Evolutionary conservation across 345 rosid genomes (phyloP).

Genomic region (Stellera chamaejasme): DNA sequence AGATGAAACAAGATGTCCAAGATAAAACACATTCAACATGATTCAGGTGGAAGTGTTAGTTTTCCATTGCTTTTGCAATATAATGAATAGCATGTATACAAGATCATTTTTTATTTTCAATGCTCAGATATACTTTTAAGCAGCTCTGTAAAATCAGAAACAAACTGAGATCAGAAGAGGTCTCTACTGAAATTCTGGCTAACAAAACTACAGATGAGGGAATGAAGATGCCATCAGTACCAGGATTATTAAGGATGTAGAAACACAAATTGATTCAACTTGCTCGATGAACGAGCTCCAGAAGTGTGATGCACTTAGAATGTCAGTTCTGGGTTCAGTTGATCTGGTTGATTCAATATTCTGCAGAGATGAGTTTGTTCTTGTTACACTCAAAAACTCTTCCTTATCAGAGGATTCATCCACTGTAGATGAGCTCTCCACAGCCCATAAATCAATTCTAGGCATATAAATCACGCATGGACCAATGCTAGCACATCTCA

Average conservation of each 20-base stretch:
- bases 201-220: neutral
- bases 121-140: no score
- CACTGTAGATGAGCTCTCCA: slow-evolving; percentile 31
- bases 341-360: slow-evolving; percentile 22
- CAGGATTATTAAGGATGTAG: slow-evolving; percentile 81
- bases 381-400: slow-evolving; percentile 17
- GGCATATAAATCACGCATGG: slow-evolving; percentile 80
- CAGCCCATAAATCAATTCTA: slow-evolving; percentile 92
- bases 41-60: no score
- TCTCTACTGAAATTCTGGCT: no score
- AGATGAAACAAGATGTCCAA: no score
- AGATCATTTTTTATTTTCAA: no score
- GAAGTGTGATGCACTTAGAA: slow-evolving; percentile 42
- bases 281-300: slow-evolving; percentile 91
- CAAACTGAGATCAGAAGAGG: no score
- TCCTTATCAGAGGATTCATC: slow-evolving; percentile 17
- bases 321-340: slow-evolving; percentile 15
- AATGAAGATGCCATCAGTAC: slow-evolving; percentile 25
- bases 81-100: no score
- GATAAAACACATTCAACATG: no score
- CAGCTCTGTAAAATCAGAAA: no score
- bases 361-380: slow-evolving; percentile 19
- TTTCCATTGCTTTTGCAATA: no score
- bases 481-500: slow-evolving; percentile 67
- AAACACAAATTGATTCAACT: slow-evolving; percentile 64